Conservation (phyloP, 2,329 filamentous ascomycete species). For the Penicillium sumatraense region DNA sequence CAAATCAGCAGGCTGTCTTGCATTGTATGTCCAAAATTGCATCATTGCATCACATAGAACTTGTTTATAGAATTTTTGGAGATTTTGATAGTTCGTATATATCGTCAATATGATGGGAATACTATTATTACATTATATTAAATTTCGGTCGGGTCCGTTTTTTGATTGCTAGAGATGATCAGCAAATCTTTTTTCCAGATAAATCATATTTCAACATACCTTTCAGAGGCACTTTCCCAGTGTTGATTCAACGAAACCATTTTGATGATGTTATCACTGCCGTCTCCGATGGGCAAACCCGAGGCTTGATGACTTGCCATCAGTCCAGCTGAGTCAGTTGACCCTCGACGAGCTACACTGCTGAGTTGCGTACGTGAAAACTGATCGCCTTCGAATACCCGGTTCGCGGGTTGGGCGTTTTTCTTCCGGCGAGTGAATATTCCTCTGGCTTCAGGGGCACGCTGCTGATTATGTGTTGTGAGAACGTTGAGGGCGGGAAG, state of each 20-base stretch:
- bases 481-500: constrained; percentile 13
- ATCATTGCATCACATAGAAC: constrained; percentile 3
- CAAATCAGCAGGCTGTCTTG: constrained; percentile 4
- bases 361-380: constrained; percentile 14
- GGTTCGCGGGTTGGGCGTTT: not conserved
- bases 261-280: constrained; percentile 13
- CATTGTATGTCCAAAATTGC: not conserved
- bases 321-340: constrained; percentile 10
- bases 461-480: not conserved
- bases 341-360: constrained; percentile 12
- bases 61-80: not conserved
- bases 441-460: not conserved
- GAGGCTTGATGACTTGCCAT: constrained; percentile 8
- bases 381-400: constrained; percentile 9
- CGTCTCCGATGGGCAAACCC: constrained; percentile 5
- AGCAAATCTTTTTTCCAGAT: not conserved
- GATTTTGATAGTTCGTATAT: not conserved
- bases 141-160: constrained; percentile 5
- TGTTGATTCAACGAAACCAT: constrained; percentile 19
- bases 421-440: constrained; percentile 2
- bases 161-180: constrained; percentile 1
- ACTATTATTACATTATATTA: constrained; percentile 2
- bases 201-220: not conserved
- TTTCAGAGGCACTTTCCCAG: constrained; percentile 14
- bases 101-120: not conserved